Evolutionary conservation across 768 basidiomycete genomes (phyloP), one percentile per base, ranked within the genome.

Genomic region (Calocybe indica): DNA sequence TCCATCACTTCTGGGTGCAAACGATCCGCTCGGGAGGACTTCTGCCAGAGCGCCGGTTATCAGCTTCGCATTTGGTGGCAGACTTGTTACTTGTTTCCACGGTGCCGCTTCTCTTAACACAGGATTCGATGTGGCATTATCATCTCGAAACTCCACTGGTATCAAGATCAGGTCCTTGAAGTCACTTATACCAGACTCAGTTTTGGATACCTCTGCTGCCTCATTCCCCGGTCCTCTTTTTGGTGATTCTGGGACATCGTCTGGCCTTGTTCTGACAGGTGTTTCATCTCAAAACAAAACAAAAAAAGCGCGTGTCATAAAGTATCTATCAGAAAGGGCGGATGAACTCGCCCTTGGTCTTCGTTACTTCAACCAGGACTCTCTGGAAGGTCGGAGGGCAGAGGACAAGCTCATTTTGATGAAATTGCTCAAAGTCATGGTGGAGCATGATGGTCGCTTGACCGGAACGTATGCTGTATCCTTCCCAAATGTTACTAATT

Each of bases 11-110:
- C 59, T 91, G 39, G 90, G 88, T 28, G 77, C 83, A 6, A 90
- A 92, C 55, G 90, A 92, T 60, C 88, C 88, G 5, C 67, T 92
- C 2, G 82, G 84, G 29, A 79, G 90, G 38, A 82, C 85, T 5
- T 72, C 82, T 2, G 79, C 78, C 46, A 79, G 81, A 34, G 79
- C 83, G 7, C 94, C 94, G 0, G 72, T 96, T 29, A 71, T 94
- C 46, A 86, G 82, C 52, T 96, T 97, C 57, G 95, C 95, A 0
- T 93, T 94, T 57, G 92, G 92, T n/a, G 94, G 94, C 8, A 87
- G 86, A 58, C 57, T 97, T 48, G 76, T 94, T 7, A 85, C 90
- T 6, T 94, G 89, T 62, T 96, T 95, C 71, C 92, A 90, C 55
- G 78, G 79, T 30, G 74, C 79, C 44, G 69, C 77, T 9, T 77